Evolutionary conservation across 176 grass and related monocot species (phyloP).

Genomic region (Carex cristatella): DNA sequence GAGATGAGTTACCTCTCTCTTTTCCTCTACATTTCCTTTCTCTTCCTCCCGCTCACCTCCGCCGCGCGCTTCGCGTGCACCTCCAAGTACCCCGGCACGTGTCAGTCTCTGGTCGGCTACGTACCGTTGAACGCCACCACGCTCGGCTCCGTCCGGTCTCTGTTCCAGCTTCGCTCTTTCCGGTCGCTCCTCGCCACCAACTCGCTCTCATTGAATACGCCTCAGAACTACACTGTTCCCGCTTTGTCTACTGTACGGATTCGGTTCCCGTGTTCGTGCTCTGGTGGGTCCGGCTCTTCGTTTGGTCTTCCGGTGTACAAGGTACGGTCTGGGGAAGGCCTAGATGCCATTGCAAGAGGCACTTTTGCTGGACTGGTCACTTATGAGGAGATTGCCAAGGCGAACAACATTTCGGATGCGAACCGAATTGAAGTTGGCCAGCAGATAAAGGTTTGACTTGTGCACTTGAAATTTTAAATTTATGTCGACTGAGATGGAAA

Average conservation of each 20-base stretch:
- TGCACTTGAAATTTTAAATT: neutral
- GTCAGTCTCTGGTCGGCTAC: constrained; percentile 79
- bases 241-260: constrained; percentile 41
- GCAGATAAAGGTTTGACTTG: constrained; percentile 33
- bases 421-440: constrained; percentile 40
- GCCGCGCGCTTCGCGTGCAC: constrained; percentile 60
- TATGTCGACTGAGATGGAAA: neutral
- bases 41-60: neutral
- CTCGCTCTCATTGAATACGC: constrained; percentile 46
- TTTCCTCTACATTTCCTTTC: neutral
- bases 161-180: constrained; percentile 91
- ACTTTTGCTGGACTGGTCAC: constrained; percentile 61
- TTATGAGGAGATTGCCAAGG: constrained; percentile 71
- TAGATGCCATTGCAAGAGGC: constrained; percentile 48
- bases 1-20: constrained; percentile 3
- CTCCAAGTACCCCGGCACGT: constrained; percentile 34
- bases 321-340: constrained; percentile 44
- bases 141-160: constrained; percentile 38
- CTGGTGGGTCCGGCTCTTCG: constrained; percentile 51
- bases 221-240: constrained; percentile 21
- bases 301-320: constrained; percentile 60
- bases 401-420: constrained; percentile 71
- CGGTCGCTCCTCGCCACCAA: constrained; percentile 62
- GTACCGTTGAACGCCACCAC: constrained; percentile 57
- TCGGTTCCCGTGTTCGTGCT: constrained; percentile 83